Evolutionary conservation across 1,139 yeast genomes (phyloP).

Genomic region (Geotrichum reessii): DNA sequence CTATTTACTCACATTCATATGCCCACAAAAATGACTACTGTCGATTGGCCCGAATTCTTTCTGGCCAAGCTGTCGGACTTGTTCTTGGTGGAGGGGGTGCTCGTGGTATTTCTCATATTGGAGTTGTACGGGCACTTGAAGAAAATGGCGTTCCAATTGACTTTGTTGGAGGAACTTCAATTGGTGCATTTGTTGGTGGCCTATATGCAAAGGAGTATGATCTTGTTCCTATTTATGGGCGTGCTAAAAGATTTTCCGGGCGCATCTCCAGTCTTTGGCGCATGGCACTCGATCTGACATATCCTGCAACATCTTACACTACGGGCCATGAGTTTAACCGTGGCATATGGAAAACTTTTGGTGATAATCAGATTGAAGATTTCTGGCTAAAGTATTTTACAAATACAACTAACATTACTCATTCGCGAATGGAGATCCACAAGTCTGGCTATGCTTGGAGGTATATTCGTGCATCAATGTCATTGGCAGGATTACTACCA

Average conservation of each 20-base stretch:
- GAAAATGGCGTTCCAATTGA: slow-evolving; percentile 92
- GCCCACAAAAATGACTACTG: slow-evolving; percentile 82
- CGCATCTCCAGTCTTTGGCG: slow-evolving; percentile 86
- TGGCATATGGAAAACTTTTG: slow-evolving; percentile 94
- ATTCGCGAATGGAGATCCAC: slow-evolving; percentile 92
- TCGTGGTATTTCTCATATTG: slow-evolving; percentile 87
- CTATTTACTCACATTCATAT: slow-evolving; percentile 42
- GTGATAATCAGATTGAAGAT: slow-evolving; percentile 88
- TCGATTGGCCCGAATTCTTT: slow-evolving; percentile 78
- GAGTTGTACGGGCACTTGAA: slow-evolving; percentile 85
- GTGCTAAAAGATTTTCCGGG: slow-evolving; percentile 80
- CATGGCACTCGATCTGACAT: slow-evolving; percentile 72
- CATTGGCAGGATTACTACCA: slow-evolving; percentile 88
- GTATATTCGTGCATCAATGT: slow-evolving; percentile 92
- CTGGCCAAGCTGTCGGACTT: slow-evolving; percentile 90
- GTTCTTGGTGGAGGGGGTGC: slow-evolving; percentile 99
- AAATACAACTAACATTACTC: slow-evolving; percentile 91
- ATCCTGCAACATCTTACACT: slow-evolving; percentile 89
- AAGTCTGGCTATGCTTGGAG: slow-evolving; percentile 93
- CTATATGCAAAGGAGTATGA: slow-evolving; percentile 89
- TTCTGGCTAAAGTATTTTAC: slow-evolving; percentile 88
- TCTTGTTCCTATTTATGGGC: slow-evolving; percentile 82
- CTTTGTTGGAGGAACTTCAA: slow-evolving; percentile 91
- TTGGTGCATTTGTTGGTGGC: slow-evolving; percentile 94
- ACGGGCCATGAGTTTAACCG: slow-evolving; percentile 97